Evolutionary conservation across 140 eudicot genomes (phyloP).

Genomic region (Stevia rebaudiana): DNA sequence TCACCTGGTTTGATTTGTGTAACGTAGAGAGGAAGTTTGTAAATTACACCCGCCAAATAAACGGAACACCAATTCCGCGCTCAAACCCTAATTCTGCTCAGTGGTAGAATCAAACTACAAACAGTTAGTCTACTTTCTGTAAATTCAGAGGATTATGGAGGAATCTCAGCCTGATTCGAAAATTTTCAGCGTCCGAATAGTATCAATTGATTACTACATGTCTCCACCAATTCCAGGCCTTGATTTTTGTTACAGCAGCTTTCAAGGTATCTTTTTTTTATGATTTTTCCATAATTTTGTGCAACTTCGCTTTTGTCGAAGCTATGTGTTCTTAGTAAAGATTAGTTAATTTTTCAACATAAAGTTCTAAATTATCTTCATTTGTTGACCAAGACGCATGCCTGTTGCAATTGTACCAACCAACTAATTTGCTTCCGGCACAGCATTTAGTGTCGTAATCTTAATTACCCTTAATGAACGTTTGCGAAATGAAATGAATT

Average conservation of each 20-base stretch:
- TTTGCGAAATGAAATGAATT: not conserved
- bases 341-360: not conserved
- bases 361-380: not conserved
- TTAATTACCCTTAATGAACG: not conserved
- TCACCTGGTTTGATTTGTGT: not conserved
- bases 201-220: slow-evolving; percentile 84
- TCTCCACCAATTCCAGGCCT: slow-evolving; percentile 67
- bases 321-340: slow-evolving; percentile 9
- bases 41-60: slow-evolving; percentile 23
- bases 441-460: not conserved
- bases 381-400: no score
- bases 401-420: no score
- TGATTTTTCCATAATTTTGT: not conserved
- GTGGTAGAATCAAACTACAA: not conserved
- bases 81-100: slow-evolving; percentile 17
- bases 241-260: slow-evolving; percentile 66
- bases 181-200: slow-evolving; percentile 69
- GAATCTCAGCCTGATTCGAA: slow-evolving; percentile 25
- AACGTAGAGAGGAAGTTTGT: not conserved
- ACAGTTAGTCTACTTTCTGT: not conserved
- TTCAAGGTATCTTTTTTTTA: slow-evolving; percentile 53
- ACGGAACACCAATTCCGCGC: not conserved
- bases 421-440: not conserved
- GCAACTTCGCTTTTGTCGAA: not conserved
- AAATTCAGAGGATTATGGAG: slow-evolving; percentile 29